Evolutionary conservation across 2,329 filamentous ascomycete species (phyloP).

Genomic region (Cladophialophora exuberans): DNA sequence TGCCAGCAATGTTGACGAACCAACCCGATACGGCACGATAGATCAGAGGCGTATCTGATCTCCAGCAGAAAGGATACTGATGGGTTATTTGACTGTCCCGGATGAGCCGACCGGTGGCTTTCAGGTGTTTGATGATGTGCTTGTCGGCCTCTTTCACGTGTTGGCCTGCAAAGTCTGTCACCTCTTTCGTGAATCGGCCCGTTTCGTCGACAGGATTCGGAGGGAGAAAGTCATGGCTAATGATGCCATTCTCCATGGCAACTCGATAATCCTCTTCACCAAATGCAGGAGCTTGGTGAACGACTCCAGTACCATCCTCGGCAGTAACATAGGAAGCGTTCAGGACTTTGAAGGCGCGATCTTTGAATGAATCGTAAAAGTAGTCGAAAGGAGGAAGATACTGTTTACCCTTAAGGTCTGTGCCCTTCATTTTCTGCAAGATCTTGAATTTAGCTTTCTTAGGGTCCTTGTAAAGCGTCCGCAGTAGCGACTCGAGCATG

Average conservation of each 20-base stretch:
- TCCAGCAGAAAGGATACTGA: conserved; percentile 84
- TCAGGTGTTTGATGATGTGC: conserved; percentile 82
- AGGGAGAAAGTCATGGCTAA: conserved; percentile 71
- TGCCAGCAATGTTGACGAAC: conserved; percentile 80
- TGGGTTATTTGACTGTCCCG: conserved; percentile 80
- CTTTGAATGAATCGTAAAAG: conserved; percentile 81
- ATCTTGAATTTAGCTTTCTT: conserved; percentile 88
- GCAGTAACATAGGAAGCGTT: conserved; percentile 81
- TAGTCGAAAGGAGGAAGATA: conserved; percentile 84
- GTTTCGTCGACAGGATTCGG: conserved; percentile 82
- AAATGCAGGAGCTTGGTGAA: conserved; percentile 85
- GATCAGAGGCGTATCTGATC: conserved; percentile 85
- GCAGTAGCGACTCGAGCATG: conserved; percentile 74
- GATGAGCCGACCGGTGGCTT: conserved; percentile 71
- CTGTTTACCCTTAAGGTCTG: conserved; percentile 78
- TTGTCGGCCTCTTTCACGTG: conserved; percentile 89
- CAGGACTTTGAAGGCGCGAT: conserved; percentile 74
- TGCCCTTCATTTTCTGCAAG: conserved; percentile 72
- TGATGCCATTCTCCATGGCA: conserved; percentile 71
- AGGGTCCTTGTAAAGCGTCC: conserved; percentile 83
- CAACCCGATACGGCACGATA: conserved; percentile 88
- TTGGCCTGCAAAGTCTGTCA: conserved; percentile 76
- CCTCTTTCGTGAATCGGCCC: conserved; percentile 73
- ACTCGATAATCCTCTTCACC: conserved; percentile 90
- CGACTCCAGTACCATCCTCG: conserved; percentile 83